Evolutionary conservation across 2,329 filamentous ascomycete genomes (phyloP), one percentile per base, ranked within the genome.

Genomic region (Simplicillium sp.): DNA sequence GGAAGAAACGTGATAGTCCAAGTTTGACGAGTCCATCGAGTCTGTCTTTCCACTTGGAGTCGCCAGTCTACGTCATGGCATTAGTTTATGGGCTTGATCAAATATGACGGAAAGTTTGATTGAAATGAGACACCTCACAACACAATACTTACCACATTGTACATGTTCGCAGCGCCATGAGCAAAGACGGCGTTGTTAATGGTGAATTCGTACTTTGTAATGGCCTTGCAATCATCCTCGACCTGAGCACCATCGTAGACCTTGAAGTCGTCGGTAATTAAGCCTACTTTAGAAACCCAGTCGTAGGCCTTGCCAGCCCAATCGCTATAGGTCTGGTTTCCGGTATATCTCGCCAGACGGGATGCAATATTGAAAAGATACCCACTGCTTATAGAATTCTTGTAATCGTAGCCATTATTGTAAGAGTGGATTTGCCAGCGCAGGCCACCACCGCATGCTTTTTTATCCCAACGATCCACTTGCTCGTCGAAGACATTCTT

Each of bases 391-490:
- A 34, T 11, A 16, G 29, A 15, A 32, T 78, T 78, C 52, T 80
- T 77, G 64, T 77, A 77, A 57, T 71, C 64, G 57, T 65, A 77
- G 35, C 84, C 84, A 40, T 66, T 71, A 60, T 86, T 85, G 60
- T 78, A 81, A 4, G 73, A 67, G 62, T 78, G 84, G 44, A 89
- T 80, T 62, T 89, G 84, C 86, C 86, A 90, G 48, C 80, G 76
- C 46, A 92, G 59, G 7, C 85, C 85, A 39, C 85, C 85, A 39
- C 64, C 67, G 58, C 85, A 90, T 3, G 65, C 67, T 1, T 65
- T 57, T 2, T 69, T 72, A n/a, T 48, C 42, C 38, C 40, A 36
- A 29, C 29, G 12, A 2, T 6, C 33, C 31, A 28, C 7, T 39
- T 69, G 64, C 14, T 40, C 29, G 0, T 59, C 49, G 57, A 87